Base-by-base conservation (phyloP, 495 filamentous ascomycete species). In the Viridothelium virens region DNA sequence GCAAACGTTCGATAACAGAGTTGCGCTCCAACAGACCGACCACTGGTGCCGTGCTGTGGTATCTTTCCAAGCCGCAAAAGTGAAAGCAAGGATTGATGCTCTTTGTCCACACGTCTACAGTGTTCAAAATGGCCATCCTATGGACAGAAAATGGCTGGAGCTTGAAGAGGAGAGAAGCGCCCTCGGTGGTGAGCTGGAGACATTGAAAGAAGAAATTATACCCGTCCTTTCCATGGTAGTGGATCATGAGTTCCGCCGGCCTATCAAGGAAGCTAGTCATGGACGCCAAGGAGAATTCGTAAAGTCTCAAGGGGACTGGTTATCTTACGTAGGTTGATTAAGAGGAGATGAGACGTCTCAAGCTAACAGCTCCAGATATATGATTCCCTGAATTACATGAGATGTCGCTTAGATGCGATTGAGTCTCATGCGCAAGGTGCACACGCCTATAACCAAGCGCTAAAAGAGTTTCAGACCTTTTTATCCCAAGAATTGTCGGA, bases 181-280 rank as follows among this genome's bases (percentile, higher is more conserved):
- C 9, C 44, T 71, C 5, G n/a, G 18, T 7, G 37, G 56, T 1
- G 70, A 71, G 59, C 72, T 72, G 16, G 67, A 67, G 3, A 72
- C 68, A 7, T 67, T 78, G 0, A 70, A 71, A 56, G 56, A 38
- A 2, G 76, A 77, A 61, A 76, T 78, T 48, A 69, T 72, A 14
- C 66, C 70, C 34, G 67, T 78, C 7, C 68, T 70, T 16, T 65
- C 74, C 31, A 77, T 77, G 74, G 76, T 74, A 2, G 71, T 77
- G 2, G 69, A 73, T 31, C 53, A 56, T 44, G 67, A 73, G 41
- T 70, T 64, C 38, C 70, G 71, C 37, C 14, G 14, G 11, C 69
- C 71, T 11, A 69, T 71, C 46, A 38, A 62, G 16, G 44, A 64
- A 18, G 67, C 61, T 2, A 62, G 67, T 37, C 14, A 66, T 12